Conservation (phyloP, 2,329 filamentous ascomycete genomes). For the Sporothrix humicola region DNA sequence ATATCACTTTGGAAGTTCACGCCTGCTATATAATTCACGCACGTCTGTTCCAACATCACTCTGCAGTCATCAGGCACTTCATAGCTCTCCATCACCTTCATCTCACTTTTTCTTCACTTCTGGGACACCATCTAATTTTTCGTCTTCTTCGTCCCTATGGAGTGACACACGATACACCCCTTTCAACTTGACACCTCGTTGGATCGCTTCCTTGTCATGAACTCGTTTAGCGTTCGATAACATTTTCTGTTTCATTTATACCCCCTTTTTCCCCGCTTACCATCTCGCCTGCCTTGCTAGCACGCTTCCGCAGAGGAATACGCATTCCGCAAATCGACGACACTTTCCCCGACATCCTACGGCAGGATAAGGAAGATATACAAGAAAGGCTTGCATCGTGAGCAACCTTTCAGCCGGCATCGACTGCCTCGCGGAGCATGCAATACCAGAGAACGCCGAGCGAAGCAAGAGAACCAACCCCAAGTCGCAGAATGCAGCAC, state of each 20-base stretch:
- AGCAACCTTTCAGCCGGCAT: neutral
- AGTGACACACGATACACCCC: constrained; percentile 1
- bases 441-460: neutral
- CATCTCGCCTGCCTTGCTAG: neutral
- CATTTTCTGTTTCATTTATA: neutral
- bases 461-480: neutral
- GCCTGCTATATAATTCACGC: neutral
- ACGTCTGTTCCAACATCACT: no score
- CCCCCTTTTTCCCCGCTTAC: neutral
- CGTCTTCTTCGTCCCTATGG: constrained; percentile 12
- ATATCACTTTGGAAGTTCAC: neutral
- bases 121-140: neutral
- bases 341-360: neutral
- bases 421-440: constrained; percentile 24
- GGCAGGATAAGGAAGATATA: neutral
- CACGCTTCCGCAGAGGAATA: neutral
- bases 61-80: neutral
- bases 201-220: constrained; percentile 3
- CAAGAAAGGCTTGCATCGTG: neutral
- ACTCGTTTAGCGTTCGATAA: neutral
- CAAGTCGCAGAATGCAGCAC: constrained; percentile 43
- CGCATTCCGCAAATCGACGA: neutral
- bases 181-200: neutral
- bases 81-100: neutral
- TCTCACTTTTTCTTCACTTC: neutral